Conservation (phyloP, 192 early-diverging fungal species). For the Irineochytrium annulatum region DNA sequence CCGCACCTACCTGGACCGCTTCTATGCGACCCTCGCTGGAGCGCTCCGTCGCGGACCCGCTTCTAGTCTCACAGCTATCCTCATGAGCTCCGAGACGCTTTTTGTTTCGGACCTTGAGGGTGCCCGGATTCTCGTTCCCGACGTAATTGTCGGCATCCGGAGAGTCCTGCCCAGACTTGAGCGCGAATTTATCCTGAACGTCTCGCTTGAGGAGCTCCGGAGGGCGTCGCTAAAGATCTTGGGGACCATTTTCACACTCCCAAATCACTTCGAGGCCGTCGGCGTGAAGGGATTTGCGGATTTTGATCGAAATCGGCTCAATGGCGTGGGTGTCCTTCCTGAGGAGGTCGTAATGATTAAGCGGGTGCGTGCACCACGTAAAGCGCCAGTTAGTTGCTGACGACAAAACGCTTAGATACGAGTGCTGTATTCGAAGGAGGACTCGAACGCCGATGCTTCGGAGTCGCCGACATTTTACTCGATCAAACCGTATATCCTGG, state of each 20-base stretch:
- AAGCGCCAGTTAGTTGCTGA: constrained; percentile 2
- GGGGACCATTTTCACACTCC: constrained; percentile 60
- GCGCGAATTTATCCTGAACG: constrained; percentile 26
- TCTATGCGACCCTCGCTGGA: constrained; percentile 52
- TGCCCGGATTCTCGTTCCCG: constrained; percentile 65
- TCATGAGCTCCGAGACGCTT: constrained; percentile 55
- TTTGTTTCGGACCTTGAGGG: constrained; percentile 66
- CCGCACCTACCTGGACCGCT: constrained; percentile 64
- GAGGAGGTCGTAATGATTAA: constrained; percentile 7
- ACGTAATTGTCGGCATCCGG: constrained; percentile 66
- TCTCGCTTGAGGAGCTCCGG: constrained; percentile 63
- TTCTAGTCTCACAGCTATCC: constrained; percentile 59
- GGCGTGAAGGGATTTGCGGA: constrained; percentile 5
- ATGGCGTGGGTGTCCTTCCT: neutral
- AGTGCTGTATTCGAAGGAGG: too few relatives aligned
- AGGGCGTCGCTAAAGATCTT: constrained; percentile 61
- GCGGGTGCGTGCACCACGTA: neutral
- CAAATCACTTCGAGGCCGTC: constrained; percentile 68
- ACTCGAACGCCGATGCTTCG: constrained; percentile 1
- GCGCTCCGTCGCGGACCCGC: constrained; percentile 58
- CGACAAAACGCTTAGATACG: too few relatives aligned
- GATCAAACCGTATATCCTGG: constrained; percentile 65
- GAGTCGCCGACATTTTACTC: constrained; percentile 19
- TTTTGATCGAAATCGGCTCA: constrained; percentile 15
- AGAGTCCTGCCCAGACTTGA: constrained; percentile 47